Evolutionary conservation across 1,139 yeast genomes (phyloP).

Genomic region (Saccharomycopsis crataegensis): DNA sequence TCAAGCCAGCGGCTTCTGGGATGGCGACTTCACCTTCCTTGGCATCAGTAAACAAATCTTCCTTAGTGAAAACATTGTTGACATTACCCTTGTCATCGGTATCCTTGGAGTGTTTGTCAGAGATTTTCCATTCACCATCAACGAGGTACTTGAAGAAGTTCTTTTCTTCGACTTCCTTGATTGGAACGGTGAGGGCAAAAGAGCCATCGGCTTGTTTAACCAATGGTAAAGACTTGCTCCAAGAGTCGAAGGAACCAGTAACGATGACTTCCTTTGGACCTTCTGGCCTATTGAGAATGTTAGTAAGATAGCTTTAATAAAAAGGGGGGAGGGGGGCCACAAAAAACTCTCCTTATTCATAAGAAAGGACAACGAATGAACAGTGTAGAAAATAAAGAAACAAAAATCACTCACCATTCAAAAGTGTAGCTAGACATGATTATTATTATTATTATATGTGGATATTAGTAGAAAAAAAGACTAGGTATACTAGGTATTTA

Average conservation of each 20-base stretch:
- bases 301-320: background rate
- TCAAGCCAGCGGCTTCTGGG: conserved; percentile 47
- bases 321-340: background rate
- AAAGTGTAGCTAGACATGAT: conserved; percentile 12
- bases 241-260: conserved; percentile 72
- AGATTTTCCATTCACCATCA: conserved; percentile 63
- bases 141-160: conserved; percentile 63
- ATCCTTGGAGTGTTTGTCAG: conserved; percentile 37
- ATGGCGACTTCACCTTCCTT: conserved; percentile 32
- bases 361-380: background rate
- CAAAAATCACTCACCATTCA: conserved; percentile 7
- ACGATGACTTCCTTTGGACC: conserved; percentile 69
- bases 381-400: background rate
- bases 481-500: background rate
- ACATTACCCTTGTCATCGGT: conserved; percentile 48
- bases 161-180: conserved; percentile 31
- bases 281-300: conserved; percentile 43
- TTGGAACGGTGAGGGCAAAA: conserved; percentile 53
- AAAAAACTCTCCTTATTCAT: background rate
- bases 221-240: conserved; percentile 55
- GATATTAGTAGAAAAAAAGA: background rate
- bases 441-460: background rate
- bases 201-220: conserved; percentile 55
- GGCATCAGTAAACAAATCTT: conserved; percentile 27
- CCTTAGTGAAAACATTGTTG: conserved; percentile 48